Base-by-base conservation (phyloP, 805 yeast species). In the Yarrowia yakushimensis region DNA sequence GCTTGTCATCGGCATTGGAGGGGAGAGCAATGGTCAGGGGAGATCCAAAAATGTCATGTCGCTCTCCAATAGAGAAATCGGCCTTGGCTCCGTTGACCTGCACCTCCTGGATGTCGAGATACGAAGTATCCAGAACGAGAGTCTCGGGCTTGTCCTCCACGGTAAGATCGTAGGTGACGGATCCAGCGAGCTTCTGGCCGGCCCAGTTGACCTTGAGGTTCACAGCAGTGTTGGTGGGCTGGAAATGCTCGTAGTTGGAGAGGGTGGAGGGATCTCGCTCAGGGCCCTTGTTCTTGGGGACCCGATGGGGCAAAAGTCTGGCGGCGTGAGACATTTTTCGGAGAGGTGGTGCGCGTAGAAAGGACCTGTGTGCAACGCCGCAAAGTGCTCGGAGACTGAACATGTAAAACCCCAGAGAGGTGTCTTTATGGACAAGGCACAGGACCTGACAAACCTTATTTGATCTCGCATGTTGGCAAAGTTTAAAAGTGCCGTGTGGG, bases 111-210 rank as follows among this genome's bases (percentile, higher is more conserved):
- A 91, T 75, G 1, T 76, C 72, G 65, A 91, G 75, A 69, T 71
- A 84, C 0, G 94, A 85, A 0, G 93, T 81, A 72, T 91, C 97
- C 63, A 91, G 76, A 2, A 79, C 73, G n/a, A 89, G 72, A 17
- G 74, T 67, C 3, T 76, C 12, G 9, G 75, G 66, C 4, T 69
- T 67, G 18, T 15, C 25, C 9, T 27, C 11, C n/a, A 28, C 37
- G 11, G 28, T 30, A 33, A 90, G 71, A 10, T 78, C 69, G 69
- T 77, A 85, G 0, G 70, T 67, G 10, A 88, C 87, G 2, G 74
- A 69, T 33, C 97, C 97, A 1, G 65, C 52, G 20, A 90, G 75
- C 7, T 70, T 76, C 64, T 81, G 77, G 13, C 75, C 67, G 3
- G 79, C 79, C 75, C 92, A 90, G 54, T 79, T 70, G 6, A 91